phyloP scores from a whole-genome alignment of 2,329 filamentous ascomycete species.

The Metarhizium anisopliae region DNA sequence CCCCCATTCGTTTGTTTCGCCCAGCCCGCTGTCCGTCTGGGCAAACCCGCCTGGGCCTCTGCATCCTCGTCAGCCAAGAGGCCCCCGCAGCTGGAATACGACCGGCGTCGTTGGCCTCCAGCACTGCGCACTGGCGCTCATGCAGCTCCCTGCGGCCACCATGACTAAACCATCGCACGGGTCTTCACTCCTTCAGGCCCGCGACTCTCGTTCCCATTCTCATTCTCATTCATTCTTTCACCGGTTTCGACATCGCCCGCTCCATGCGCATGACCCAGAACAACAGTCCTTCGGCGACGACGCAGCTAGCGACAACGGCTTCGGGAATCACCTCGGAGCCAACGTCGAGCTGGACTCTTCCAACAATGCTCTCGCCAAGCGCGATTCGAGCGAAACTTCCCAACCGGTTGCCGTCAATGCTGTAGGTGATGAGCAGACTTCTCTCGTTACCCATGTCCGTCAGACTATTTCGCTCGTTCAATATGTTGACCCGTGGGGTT shows the following conservation, averaged over 20 bases:
- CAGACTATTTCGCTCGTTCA: constrained; percentile 48
- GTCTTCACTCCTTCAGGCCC: constrained; percentile 30
- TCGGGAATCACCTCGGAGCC: constrained; percentile 17
- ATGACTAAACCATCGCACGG: constrained; percentile 26
- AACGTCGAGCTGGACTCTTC: constrained; percentile 6
- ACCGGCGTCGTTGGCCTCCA: constrained; percentile 10
- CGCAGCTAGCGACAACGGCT: constrained; percentile 9
- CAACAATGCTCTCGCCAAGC: constrained; percentile 7
- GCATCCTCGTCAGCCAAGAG: not conserved
- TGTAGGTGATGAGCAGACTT: not conserved
- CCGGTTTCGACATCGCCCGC: constrained; percentile 9
- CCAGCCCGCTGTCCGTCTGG: not conserved
- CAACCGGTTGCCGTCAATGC: constrained; percentile 7
- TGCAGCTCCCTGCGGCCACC: constrained; percentile 11
- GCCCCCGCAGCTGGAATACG: constrained; percentile 10
- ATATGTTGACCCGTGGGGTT: constrained; percentile 39
- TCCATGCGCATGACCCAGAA: constrained; percentile 8
- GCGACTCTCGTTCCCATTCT: constrained; percentile 13
- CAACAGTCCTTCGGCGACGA: constrained; percentile 8
- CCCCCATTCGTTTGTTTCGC: not conserved
- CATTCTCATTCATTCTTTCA: constrained; percentile 17
- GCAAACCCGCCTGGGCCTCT: constrained; percentile 5
- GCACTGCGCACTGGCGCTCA: constrained; percentile 1
- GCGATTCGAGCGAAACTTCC: constrained; percentile 9
- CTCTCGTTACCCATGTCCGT: constrained; percentile 36